Evolutionary conservation across 257 asterid genomes (phyloP).

Genomic region (Gardenia jasminoides): DNA sequence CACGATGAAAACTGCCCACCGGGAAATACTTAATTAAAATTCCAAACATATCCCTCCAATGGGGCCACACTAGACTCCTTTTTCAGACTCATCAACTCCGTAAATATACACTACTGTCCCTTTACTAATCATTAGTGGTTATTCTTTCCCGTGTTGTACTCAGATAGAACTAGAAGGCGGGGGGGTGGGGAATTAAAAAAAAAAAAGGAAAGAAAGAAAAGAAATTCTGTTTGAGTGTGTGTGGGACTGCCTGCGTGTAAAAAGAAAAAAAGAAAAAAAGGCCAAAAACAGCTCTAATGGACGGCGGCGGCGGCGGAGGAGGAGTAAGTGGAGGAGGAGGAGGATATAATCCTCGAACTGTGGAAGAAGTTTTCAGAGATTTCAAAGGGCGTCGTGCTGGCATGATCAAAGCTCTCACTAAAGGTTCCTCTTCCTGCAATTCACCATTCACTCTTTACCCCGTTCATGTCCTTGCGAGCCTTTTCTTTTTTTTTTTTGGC

Average conservation of each 20-base stretch:
- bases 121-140: too few relatives aligned
- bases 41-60: neutral
- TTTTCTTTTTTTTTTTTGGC: neutral
- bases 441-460: neutral
- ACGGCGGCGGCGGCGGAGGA: too few relatives aligned
- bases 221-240: neutral
- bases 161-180: too few relatives aligned
- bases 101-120: too few relatives aligned
- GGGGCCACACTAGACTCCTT: too few relatives aligned
- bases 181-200: too few relatives aligned
- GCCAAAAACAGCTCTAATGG: slow-evolving; percentile 12
- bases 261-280: too few relatives aligned
- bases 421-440: slow-evolving; percentile 15
- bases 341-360: slow-evolving; percentile 34
- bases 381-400: slow-evolving; percentile 47
- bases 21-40: neutral
- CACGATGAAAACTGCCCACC: neutral
- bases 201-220: too few relatives aligned
- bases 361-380: slow-evolving; percentile 41
- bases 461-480: too few relatives aligned
- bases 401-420: slow-evolving; percentile 40
- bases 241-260: neutral
- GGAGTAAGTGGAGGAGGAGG: slow-evolving; percentile 26
- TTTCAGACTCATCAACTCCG: too few relatives aligned
- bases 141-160: too few relatives aligned